Evolutionary conservation across 306 rosid species (phyloP).

Genomic region (Benincasa hispida): DNA sequence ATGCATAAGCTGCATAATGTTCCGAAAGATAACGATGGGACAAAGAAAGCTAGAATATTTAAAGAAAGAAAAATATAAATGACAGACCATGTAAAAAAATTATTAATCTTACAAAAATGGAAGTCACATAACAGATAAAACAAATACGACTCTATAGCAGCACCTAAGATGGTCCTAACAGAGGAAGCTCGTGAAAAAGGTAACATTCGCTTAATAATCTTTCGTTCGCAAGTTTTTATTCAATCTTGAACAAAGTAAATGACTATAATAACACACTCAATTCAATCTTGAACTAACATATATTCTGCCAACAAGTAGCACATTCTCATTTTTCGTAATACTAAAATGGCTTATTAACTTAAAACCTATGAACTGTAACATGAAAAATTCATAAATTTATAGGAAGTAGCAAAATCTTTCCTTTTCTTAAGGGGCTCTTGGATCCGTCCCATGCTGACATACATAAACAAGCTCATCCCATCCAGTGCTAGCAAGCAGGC

Average conservation of each 20-base stretch:
- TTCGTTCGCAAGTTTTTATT: neutral
- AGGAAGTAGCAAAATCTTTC: conserved; percentile 6
- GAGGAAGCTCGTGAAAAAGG: neutral
- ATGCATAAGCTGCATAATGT: neutral
- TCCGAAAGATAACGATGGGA: neutral
- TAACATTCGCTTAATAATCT: neutral
- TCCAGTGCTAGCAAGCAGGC: conserved; percentile 79
- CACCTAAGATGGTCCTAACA: neutral
- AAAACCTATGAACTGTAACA: conserved; percentile 4
- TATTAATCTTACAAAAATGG: neutral
- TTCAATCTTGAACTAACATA: neutral
- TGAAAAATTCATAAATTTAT: neutral
- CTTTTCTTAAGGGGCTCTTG: conserved; percentile 50
- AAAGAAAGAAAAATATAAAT: neutral
- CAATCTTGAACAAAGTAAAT: neutral
- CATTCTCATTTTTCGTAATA: neutral
- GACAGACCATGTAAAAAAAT: neutral
- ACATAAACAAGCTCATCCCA: conserved; percentile 94
- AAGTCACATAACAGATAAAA: neutral
- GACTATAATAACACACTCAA: neutral
- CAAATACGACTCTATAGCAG: neutral
- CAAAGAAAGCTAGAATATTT: neutral
- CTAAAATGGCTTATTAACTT: neutral
- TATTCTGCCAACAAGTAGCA: neutral
- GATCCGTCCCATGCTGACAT: conserved; percentile 92